Conservation (phyloP, 192 early-diverging fungal species). For the Helicostylum pulchrum region DNA sequence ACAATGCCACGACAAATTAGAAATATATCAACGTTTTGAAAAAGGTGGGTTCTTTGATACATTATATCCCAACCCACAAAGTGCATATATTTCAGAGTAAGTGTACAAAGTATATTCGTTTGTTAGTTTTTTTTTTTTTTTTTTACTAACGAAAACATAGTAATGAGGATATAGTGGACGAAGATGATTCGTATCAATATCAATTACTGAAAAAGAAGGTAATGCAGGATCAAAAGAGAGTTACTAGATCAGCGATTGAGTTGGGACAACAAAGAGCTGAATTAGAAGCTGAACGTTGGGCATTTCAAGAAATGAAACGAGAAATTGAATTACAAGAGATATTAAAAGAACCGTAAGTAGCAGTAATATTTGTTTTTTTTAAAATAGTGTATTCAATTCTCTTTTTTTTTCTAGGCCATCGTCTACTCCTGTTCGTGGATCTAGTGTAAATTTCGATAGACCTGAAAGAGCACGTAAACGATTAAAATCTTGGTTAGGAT, state of each 20-base stretch:
- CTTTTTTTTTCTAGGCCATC: background rate
- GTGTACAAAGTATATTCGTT: background rate
- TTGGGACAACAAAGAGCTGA: conserved; percentile 63
- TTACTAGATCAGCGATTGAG: conserved; percentile 69
- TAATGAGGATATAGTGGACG: conserved; percentile 37
- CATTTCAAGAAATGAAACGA: conserved; percentile 30
- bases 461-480: conserved; percentile 3
- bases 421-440: background rate
- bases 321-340: conserved; percentile 5
- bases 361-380: background rate
- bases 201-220: conserved; percentile 48
- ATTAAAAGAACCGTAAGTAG: background rate
- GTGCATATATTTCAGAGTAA: conserved; percentile 24
- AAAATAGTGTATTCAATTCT: background rate
- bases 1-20: conserved; percentile 23
- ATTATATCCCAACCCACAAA: conserved; percentile 32
- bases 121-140: background rate
- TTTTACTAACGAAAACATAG: background rate
- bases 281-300: conserved; percentile 32
- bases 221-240: conserved; percentile 58
- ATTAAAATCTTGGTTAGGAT: conserved; percentile 16
- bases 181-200: conserved; percentile 39
- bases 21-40: conserved; percentile 29
- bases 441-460: background rate
- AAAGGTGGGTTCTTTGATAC: conserved; percentile 44